These are phyloP conservation scores for Trichoderma erinaceum DNA, from an alignment of 495 filamentous ascomycete genomes.

Conservation along the genomic window DNA sequence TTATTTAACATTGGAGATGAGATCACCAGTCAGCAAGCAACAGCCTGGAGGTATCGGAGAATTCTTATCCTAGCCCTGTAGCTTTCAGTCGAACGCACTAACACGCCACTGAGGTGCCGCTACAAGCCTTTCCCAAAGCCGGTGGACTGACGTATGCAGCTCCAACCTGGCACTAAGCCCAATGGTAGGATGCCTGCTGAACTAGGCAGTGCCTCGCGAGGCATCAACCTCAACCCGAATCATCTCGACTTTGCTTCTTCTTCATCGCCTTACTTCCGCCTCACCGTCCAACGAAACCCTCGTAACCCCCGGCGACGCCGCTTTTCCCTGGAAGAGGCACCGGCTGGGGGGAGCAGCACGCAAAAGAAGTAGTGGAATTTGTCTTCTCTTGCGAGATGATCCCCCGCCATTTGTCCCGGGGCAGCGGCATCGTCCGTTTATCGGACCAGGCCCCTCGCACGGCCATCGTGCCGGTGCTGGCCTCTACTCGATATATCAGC, in stretches of 20 bases:
- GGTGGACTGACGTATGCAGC: neutral
- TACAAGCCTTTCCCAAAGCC: neutral
- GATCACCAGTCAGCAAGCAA: neutral
- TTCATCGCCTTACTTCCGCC: neutral
- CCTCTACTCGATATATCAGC: neutral
- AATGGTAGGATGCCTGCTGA: too few species aligned
- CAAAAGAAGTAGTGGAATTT: too few species aligned
- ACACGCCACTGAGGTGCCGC: neutral
- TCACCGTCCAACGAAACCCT: neutral
- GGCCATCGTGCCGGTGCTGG: neutral
- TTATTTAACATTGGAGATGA: too few species aligned
- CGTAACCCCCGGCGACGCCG: slow-evolving; percentile 3
- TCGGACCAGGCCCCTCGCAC: neutral
- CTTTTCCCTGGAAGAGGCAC: slow-evolving; percentile 2
- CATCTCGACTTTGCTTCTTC: neutral
- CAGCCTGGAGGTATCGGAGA: neutral
- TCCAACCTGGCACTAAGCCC: too few species aligned
- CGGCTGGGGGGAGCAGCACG: neutral
- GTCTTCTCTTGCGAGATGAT: neutral
- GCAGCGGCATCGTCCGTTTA: neutral
- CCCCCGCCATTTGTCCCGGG: slow-evolving; percentile 2
- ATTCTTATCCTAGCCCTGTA: neutral
- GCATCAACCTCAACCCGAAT: too few species aligned
- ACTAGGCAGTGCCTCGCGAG: too few species aligned
- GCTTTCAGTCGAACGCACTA: neutral